Base-by-base conservation (phyloP, 1,284 basidiomycete genomes). In the Ganoderma leucocontextum region DNA sequence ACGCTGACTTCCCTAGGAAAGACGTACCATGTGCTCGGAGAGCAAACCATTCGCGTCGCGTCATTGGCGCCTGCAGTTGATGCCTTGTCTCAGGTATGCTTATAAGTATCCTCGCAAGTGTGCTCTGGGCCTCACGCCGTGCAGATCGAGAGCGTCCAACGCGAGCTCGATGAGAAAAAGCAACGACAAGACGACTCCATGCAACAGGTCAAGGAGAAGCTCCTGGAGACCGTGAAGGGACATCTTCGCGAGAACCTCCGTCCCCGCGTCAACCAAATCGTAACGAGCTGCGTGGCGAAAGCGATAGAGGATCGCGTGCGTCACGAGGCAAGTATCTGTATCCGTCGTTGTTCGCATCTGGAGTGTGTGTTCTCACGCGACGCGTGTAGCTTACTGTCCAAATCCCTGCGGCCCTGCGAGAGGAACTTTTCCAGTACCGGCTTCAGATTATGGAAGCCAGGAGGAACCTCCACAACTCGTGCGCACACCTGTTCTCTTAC, bases 401-500 rank as follows among this genome's bases (percentile, higher is more conserved):
- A 70, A 82, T 87, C 39, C 83, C 86, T 1, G 75, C 75, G 0
- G 79, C 82, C 0, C 75, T 89, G 44, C 77, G 80, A 61, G 75
- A 84, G 62, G 84, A 87, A 75, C 70, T 87, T 7, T 73, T 75
- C 33, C 75, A 75, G 33, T 82, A 82, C 64, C 75, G 73, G 42
- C 62, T 44, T 29, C 64, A 60, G 6, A 75, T 73, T 36, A 47
- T 58, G 61, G 80, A 85, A 70, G 81, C 85, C 7, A 82, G 84
- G 67, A 79, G 81, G 22, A 79, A 79, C 44, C 78, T 87, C 47
- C 79, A 82, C 66, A 87, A 89, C 73, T 83, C 84, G 86, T 87
- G 74, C 65, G 84, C 76, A 4, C 19, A 15, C 49, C 47, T 59
- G 12, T 58, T 19, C 35, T 36, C 8, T 65, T 55, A 39, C 22